A percentile compares a stretch with the other conserved stretches of the same genome.
These are phyloP conservation scores for Lachancea quebecensis DNA, from an alignment of 805 yeast species.

Conservation along the genomic window DNA sequence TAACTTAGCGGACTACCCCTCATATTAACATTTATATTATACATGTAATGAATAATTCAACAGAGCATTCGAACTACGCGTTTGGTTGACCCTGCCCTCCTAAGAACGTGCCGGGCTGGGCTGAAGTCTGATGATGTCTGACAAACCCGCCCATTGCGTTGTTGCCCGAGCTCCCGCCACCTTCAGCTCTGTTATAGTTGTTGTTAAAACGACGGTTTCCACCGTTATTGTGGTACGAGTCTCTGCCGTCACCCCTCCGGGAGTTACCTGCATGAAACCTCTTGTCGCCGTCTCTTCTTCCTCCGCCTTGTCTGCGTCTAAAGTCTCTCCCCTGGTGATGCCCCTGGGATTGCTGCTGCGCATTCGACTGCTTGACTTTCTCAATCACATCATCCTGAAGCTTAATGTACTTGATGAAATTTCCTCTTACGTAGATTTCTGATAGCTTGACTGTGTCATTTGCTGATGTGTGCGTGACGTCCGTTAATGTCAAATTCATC, in stretches of 20 bases:
- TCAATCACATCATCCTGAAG: conserved; percentile 73
- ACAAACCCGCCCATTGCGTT: conserved; percentile 30
- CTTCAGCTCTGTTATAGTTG: conserved; percentile 6
- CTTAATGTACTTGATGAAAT: conserved; percentile 70
- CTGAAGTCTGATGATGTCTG: conserved; percentile 20
- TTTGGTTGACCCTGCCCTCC: conserved; percentile 6
- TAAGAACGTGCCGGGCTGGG: conserved; percentile 5
- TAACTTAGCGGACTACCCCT: not conserved
- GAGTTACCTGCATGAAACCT: conserved; percentile 27
- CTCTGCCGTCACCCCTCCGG: conserved; percentile 25
- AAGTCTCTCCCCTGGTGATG: conserved; percentile 29
- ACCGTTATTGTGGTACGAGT: conserved; percentile 10
- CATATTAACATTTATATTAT: conserved; percentile 2
- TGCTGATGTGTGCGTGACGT: conserved; percentile 56
- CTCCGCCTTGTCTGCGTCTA: conserved; percentile 15
- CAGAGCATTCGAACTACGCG: conserved; percentile 11
- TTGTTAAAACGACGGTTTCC: conserved; percentile 9
- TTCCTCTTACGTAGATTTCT: conserved; percentile 79
- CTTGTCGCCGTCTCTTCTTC: conserved; percentile 28
- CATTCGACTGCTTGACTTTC: conserved; percentile 49
- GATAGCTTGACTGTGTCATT: conserved; percentile 54
- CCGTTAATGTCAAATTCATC: conserved; percentile 85
- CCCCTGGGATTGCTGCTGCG: conserved; percentile 19
- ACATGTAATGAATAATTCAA: conserved; percentile 5
- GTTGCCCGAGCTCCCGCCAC: conserved; percentile 7